Base-by-base conservation (phyloP, 352 stramenopile species). In the Lagenidium giganteum region DNA sequence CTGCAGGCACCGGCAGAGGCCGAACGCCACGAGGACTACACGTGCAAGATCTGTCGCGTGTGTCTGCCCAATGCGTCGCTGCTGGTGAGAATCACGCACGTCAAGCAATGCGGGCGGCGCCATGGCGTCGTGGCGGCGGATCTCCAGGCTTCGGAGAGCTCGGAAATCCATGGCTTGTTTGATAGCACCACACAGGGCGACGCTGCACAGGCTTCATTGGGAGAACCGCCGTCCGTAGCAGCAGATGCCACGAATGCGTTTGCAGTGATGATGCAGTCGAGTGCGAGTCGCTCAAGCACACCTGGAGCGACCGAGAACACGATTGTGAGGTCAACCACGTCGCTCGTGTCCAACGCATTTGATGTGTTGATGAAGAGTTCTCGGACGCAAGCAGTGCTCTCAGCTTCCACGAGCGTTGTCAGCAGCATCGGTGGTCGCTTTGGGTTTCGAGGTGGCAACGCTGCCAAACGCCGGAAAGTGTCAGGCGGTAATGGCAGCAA, bases 361-460 rank as follows among this genome's bases (percentile, higher is more conserved):
- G 75, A 93, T 13, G 57, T 92, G 18, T 40, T 92, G 27, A 93
- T 93, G 82, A 78, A 86, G 29, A 75, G 74, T 42, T 80, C 77
- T 28, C 76, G 77, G 53, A 88, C 77, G 0, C 60, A 64, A 18
- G 56, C 74, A 0, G 65, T 89, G 12, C 12, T 44, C 9, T 18
- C 52, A 17, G 50, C 56, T 7, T 24, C 42, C 3, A 38, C 43
- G 34, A 43, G 34, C 0, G 12, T 16, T 14, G 16, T 25, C 30
- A 30, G 41, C 32, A 41, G 3, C 25, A n/a, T n/a, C n/a, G n/a
- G n/a, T n/a, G n/a, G n/a, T n/a, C n/a, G n/a, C n/a, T n/a, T 18
- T 6, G 21, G n/a, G 6, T 2, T 6, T 21, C 28, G 24, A 20
- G 4, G 5, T 14, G 38, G 8, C 4, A 22, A 8, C 25, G 34